Evolutionary conservation across 768 basidiomycete species (phyloP).

Genomic region (Termitomyces sp.): DNA sequence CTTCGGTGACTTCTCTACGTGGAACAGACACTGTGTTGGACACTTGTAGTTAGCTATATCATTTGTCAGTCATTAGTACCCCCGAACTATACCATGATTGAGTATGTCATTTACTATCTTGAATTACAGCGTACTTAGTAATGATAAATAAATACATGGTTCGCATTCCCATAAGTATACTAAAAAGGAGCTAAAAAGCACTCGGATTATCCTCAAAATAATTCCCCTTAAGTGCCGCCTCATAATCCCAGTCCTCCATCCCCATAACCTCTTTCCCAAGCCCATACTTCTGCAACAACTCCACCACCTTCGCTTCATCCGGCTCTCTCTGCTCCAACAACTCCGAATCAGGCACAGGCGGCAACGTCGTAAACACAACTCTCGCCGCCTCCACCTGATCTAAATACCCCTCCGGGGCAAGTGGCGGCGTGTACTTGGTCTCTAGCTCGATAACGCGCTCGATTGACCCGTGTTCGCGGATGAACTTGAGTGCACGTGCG

Average conservation of each 20-base stretch:
- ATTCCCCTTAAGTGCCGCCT: slow-evolving; percentile 54
- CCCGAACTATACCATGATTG: no score
- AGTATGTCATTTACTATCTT: no score
- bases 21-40: neutral
- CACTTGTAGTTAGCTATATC: neutral
- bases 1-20: neutral
- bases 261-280: slow-evolving; percentile 41
- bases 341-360: slow-evolving; percentile 51
- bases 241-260: slow-evolving; percentile 40
- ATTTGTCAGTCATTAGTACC: neutral
- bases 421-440: slow-evolving; percentile 50
- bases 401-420: slow-evolving; percentile 53
- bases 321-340: slow-evolving; percentile 32
- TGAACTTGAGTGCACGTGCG: slow-evolving; percentile 70
- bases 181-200: slow-evolving; percentile 15
- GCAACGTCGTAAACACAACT: slow-evolving; percentile 61
- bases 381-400: slow-evolving; percentile 63
- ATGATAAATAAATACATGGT: neutral
- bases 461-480: slow-evolving; percentile 69
- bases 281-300: slow-evolving; percentile 49
- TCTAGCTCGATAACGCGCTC: slow-evolving; percentile 60
- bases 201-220: slow-evolving; percentile 67
- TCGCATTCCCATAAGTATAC: neutral
- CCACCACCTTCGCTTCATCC: slow-evolving; percentile 42
- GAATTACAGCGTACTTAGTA: no score